Percentiles rank a stretch among this genome's conserved stretches.
Conservation (phyloP, 148 eudicot genomes). For the Dianthus caryophyllus region DNA sequence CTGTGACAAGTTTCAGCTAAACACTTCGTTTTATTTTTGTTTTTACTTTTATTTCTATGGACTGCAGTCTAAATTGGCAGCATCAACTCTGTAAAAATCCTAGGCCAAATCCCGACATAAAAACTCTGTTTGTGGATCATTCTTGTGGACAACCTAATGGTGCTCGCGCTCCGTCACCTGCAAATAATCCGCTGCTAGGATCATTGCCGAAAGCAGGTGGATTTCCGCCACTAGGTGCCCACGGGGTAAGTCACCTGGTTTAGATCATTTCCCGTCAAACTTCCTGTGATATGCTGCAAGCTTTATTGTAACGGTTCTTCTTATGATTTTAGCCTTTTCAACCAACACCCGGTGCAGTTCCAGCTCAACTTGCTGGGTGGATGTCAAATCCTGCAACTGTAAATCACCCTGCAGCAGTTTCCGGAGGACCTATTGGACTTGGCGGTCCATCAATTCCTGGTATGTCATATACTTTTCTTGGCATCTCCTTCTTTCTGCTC, state of each 20-base stretch:
- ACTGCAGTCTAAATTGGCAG: conserved; percentile 87
- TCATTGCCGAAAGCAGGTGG: conserved; percentile 76
- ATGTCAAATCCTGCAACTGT: conserved; percentile 77
- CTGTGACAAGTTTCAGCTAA: background rate
- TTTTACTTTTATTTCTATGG: background rate
- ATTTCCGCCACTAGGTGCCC: conserved; percentile 88
- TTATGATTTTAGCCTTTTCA: conserved; percentile 68
- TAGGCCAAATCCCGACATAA: conserved; percentile 71
- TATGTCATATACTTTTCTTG: conserved; percentile 18
- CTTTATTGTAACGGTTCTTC: conserved; percentile 9
- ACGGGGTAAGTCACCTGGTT: conserved; percentile 53
- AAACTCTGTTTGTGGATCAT: conserved; percentile 76
- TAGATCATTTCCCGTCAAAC: background rate
- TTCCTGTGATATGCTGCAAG: conserved; percentile 10
- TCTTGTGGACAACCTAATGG: conserved; percentile 72
- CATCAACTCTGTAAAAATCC: conserved; percentile 78
- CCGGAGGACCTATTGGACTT: conserved; percentile 76
- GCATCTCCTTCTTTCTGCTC: background rate
- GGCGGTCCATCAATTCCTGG: conserved; percentile 75
- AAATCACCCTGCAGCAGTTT: conserved; percentile 62
- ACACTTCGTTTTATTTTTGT: background rate
- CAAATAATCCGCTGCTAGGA: conserved; percentile 51
- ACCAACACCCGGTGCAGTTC: conserved; percentile 56
- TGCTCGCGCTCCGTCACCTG: conserved; percentile 60
- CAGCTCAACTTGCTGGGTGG: conserved; percentile 92